Percentiles rank a stretch among this genome's conserved stretches.
Evolutionary conservation across 805 yeast species (phyloP).

Genomic region (Metschnikowia matae): DNA sequence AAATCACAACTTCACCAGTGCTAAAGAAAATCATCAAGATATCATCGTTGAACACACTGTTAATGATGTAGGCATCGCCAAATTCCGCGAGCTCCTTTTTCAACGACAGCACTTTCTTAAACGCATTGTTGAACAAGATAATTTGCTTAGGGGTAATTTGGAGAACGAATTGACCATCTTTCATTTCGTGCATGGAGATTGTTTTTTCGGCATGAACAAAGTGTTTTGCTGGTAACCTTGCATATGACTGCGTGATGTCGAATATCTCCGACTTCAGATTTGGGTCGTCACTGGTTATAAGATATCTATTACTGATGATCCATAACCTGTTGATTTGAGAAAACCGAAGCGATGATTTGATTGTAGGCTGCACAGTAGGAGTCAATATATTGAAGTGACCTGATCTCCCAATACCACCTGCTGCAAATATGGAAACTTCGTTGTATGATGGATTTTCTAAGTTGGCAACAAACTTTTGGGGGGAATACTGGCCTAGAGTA

Average conservation of each 20-base stretch:
- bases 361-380: slow-evolving; percentile 64
- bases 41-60: slow-evolving; percentile 60
- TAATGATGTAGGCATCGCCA: slow-evolving; percentile 56
- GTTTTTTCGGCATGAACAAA: slow-evolving; percentile 64
- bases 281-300: slow-evolving; percentile 67
- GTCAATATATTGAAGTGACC: slow-evolving; percentile 59
- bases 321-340: slow-evolving; percentile 72
- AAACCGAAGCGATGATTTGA: slow-evolving; percentile 65
- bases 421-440: slow-evolving; percentile 64
- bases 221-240: slow-evolving; percentile 55
- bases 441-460: slow-evolving; percentile 62
- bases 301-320: slow-evolving; percentile 60
- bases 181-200: slow-evolving; percentile 60
- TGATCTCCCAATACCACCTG: slow-evolving; percentile 58
- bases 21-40: slow-evolving; percentile 59
- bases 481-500: slow-evolving; percentile 57
- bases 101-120: slow-evolving; percentile 49
- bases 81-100: slow-evolving; percentile 31
- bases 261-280: slow-evolving; percentile 66
- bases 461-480: slow-evolving; percentile 54
- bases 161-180: slow-evolving; percentile 53
- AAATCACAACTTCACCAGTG: slow-evolving; percentile 66
- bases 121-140: slow-evolving; percentile 54
- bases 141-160: slow-evolving; percentile 72
- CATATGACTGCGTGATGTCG: slow-evolving; percentile 57